Evolutionary conservation across 176 grass and related monocot species (phyloP).

Genomic region (Triticum turgidum): DNA sequence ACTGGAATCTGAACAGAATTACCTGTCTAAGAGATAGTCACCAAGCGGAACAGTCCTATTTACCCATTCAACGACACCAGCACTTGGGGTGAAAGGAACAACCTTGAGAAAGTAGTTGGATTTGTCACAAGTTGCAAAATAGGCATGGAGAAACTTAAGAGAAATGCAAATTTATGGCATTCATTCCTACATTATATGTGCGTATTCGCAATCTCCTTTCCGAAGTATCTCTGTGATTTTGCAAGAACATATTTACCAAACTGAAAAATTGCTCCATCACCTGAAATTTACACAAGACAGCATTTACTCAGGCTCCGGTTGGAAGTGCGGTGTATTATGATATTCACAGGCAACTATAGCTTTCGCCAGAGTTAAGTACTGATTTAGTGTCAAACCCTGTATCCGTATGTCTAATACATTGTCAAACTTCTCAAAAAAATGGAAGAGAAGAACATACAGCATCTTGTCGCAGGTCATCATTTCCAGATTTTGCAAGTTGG

Average conservation of each 20-base stretch:
- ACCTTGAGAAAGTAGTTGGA: constrained; percentile 46
- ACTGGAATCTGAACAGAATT: constrained; percentile 23
- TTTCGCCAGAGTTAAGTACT: background rate
- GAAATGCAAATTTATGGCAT: constrained; percentile 10
- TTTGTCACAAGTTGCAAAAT: constrained; percentile 16
- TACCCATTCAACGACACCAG: constrained; percentile 98
- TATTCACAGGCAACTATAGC: background rate
- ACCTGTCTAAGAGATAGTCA: constrained; percentile 95
- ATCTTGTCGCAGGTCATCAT: constrained; percentile 95
- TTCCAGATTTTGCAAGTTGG: constrained; percentile 98
- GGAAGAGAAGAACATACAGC: constrained; percentile 60
- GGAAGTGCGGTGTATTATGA: background rate
- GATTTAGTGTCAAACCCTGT: background rate
- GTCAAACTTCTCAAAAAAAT: constrained; percentile 10
- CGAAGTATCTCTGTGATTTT: constrained; percentile 91
- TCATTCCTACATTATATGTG: constrained; percentile 78
- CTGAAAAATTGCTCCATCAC: constrained; percentile 99
- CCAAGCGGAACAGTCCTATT: constrained; percentile 82
- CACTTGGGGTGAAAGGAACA: constrained; percentile 97
- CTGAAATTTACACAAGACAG: constrained; percentile 42
- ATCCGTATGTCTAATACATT: constrained; percentile 17
- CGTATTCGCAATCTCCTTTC: constrained; percentile 90
- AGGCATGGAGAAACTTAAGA: background rate
- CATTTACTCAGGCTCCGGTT: background rate
- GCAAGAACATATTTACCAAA: constrained; percentile 93